Evolutionary conservation across 2,329 filamentous ascomycete genomes (phyloP).

Genomic region (Ceratocystis papillata): DNA sequence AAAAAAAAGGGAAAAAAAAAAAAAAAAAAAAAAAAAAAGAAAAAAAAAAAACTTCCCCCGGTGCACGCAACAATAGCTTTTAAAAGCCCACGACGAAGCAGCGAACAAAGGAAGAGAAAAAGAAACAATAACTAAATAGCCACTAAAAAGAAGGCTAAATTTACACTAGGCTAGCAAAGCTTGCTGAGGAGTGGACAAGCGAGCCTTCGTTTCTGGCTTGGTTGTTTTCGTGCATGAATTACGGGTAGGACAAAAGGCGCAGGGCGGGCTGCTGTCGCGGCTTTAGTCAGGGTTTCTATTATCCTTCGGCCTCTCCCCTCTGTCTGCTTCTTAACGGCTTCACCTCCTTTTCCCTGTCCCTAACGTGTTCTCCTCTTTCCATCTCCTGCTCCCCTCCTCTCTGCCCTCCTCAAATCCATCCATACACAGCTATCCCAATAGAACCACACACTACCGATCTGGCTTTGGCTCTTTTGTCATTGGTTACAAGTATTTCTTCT

Average conservation of each 20-base stretch:
- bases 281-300: not conserved
- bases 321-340: not conserved
- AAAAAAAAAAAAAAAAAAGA: not conserved
- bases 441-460: not conserved
- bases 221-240: not conserved
- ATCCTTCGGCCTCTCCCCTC: not conserved
- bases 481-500: not conserved
- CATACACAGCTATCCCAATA: constrained; percentile 1
- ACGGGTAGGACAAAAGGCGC: not conserved
- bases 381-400: not conserved
- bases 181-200: not conserved
- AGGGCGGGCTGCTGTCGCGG: not conserved
- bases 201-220: not conserved
- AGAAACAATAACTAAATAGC: not conserved
- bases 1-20: too few relatives aligned
- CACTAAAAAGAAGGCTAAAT: not conserved
- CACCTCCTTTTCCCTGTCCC: not conserved
- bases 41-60: too few relatives aligned
- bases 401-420: not conserved
- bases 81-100: not conserved
- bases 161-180: not conserved
- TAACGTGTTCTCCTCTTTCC: not conserved
- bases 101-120: not conserved
- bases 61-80: too few relatives aligned
- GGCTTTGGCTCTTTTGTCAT: not conserved